A percentile compares a stretch with the other conserved stretches of the same genome.
Evolutionary conservation across 805 yeast species (phyloP).

Genomic region (Wickerhamiella dianesei): DNA sequence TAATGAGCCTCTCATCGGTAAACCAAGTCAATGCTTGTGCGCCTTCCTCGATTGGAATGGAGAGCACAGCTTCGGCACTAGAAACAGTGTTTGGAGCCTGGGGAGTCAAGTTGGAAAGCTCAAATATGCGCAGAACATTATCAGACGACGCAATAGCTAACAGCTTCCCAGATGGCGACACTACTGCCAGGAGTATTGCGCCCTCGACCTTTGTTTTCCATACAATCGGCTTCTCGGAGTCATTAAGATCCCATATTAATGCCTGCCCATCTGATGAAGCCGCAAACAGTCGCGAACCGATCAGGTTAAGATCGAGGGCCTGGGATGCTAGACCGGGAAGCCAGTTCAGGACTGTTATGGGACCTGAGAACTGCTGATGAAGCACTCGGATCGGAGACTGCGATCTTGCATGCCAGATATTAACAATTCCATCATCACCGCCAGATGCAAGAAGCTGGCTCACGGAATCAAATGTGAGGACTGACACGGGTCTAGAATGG

Average conservation of each 20-base stretch:
- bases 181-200: background rate
- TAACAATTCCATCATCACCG: conserved; percentile 60
- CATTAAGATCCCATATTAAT: conserved; percentile 7
- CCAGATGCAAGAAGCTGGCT: conserved; percentile 53
- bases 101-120: background rate
- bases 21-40: background rate
- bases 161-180: background rate
- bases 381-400: conserved; percentile 18
- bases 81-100: background rate
- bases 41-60: background rate
- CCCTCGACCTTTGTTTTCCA: conserved; percentile 1
- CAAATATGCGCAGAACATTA: background rate
- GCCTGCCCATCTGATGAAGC: conserved; percentile 9
- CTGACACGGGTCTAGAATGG: conserved; percentile 47
- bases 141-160: conserved; percentile 1
- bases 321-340: conserved; percentile 2
- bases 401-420: conserved; percentile 62
- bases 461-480: conserved; percentile 38
- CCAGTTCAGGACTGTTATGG: conserved; percentile 16
- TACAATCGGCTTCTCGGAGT: background rate
- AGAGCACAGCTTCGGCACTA: background rate
- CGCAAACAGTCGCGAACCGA: conserved; percentile 10
- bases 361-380: conserved; percentile 18
- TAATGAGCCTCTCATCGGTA: background rate
- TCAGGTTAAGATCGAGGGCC: conserved; percentile 2